Evolutionary conservation across 2,329 filamentous ascomycete genomes (phyloP), one percentile per base, ranked within the genome.

Genomic region (Paecilomyces sp.): DNA sequence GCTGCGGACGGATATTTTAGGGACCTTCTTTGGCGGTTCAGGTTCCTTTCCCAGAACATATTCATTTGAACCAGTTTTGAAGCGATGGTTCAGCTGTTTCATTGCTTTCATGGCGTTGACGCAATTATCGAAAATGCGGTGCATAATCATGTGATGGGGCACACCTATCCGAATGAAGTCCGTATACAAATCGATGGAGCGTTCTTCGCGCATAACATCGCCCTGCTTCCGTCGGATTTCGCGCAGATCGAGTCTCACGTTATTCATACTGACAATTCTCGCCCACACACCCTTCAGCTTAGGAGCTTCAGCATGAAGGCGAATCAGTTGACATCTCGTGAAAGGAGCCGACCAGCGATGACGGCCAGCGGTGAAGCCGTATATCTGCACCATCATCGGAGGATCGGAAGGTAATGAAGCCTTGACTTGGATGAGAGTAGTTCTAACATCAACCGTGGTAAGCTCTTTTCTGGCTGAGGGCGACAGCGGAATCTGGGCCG

Each of bases 121-220:
- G 57, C 95, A 80, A 68, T 97, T 99, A 76, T 99, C 94, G n/a
- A 93, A 89, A 62, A 99, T 88, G 62, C 88, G 88, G 74, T 94
- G 89, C 68, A 97, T 83, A 25, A 95, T 86, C 66, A 99, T 84
- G 67, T 96, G 92, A 74, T 97, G 92, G 1, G 95, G 94, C 11
- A 99, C 87, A 5, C 88, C 91, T 53, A 97, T 73, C 12, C 94
- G 87, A 62, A 97, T 89, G 9, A 92, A 92, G 65, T 97, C 94
- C 0, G 89, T 85, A 50, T 85, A 86, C 8, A 97, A 75, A 72
- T 99, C 94, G 58, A 97, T 85, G 57, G 92, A 89, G 64, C 86
- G 91, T 62, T 96, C 91, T 30, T 92, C 86, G 1, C 86, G 79
- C 53, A 86, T 74, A 1, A 75, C 82, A 0, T 84, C 83, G 0